Base-by-base conservation (phyloP, 768 basidiomycete genomes). In the Boletus speciosus region DNA sequence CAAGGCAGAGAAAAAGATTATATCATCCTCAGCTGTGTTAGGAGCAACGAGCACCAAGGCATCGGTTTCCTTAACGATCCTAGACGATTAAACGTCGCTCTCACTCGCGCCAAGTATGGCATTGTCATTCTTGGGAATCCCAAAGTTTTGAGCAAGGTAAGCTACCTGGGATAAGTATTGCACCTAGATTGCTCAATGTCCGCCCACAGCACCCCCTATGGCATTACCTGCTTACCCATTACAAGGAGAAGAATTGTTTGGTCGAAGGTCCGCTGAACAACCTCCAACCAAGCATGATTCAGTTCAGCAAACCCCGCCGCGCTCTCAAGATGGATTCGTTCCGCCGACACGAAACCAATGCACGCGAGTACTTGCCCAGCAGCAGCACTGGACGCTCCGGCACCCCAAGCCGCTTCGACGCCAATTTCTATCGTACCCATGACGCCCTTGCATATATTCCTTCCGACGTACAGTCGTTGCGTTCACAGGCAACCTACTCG, bases 61-160 rank as follows among this genome's bases (percentile, higher is more conserved):
- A 99, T 99, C 55, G 97, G 97, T 43, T 99, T 99, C 81, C 81
- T 99, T 76, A 98, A 96, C 63, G 97, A 99, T 70, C 97, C 97
- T 7, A 78, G 97, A 59, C 85, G 97, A 51, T 73, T 99, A 63
- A 99, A 99, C 65, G 97, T 99, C 46, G 97, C 97, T 25, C 80
- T 99, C 41, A 98, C 97, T 1, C 82, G 97, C 58, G 96, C 97
- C 38, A 98, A 98, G 71, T 99, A 98, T 67, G 97, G 97, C 3
- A 88, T 96, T 9, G 97, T 99, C 47, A 98, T 99, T 64, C 79
- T 99, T n/a, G 97, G 97, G n/a, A 99, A 99, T 70, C 97, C 97
- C 4, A 98, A 98, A 71, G 96, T 99, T 52, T 76, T 99, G 46
- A 97, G 93, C 86, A 99, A 98, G 87, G 96, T 93, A 60, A 38